Percentiles rank a stretch among this genome's conserved stretches.
These are phyloP conservation scores for Didymella exigua DNA, from an alignment of 2,329 filamentous ascomycete species.

Conservation along the genomic window DNA sequence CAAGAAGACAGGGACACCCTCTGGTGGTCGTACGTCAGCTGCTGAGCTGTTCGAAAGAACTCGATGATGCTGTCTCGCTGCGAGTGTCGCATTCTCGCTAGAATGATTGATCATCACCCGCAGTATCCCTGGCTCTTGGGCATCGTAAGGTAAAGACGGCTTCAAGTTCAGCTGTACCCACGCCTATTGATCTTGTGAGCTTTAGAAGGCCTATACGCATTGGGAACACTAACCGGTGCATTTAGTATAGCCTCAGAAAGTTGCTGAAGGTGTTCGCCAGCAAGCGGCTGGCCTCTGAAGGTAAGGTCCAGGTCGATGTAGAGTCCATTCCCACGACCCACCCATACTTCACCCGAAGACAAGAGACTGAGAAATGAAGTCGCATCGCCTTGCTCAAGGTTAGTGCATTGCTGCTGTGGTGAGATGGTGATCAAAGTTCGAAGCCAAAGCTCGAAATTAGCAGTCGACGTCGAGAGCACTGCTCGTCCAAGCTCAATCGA, in stretches of 20 bases:
- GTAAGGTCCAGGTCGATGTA: constrained; percentile 37
- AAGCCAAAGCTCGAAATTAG: constrained; percentile 44
- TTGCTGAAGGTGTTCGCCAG: constrained; percentile 21
- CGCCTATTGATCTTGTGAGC: constrained; percentile 26
- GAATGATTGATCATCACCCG: constrained; percentile 2
- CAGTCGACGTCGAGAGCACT: constrained; percentile 33
- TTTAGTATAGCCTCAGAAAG: constrained; percentile 33
- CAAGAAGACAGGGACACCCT: constrained; percentile 26
- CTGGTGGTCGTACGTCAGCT: constrained; percentile 40
- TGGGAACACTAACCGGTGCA: constrained; percentile 34
- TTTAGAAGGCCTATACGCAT: background rate
- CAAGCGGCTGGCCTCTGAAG: constrained; percentile 31
- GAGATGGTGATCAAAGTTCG: constrained; percentile 44
- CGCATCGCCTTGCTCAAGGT: constrained; percentile 28
- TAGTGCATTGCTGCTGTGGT: constrained; percentile 32
- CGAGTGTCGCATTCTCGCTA: constrained; percentile 2
- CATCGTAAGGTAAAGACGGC: constrained; percentile 20
- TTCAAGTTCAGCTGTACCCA: constrained; percentile 44
- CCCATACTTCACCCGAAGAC: constrained; percentile 39
- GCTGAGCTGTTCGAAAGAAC: constrained; percentile 30
- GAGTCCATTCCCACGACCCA: constrained; percentile 41
- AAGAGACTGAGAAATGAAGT: constrained; percentile 26
- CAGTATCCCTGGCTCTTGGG: constrained; percentile 3
- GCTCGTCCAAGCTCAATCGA: constrained; percentile 44
- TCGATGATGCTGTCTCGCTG: constrained; percentile 25